Base-by-base conservation (phyloP, 345 rosid genomes). In the Camelina sativa region DNA sequence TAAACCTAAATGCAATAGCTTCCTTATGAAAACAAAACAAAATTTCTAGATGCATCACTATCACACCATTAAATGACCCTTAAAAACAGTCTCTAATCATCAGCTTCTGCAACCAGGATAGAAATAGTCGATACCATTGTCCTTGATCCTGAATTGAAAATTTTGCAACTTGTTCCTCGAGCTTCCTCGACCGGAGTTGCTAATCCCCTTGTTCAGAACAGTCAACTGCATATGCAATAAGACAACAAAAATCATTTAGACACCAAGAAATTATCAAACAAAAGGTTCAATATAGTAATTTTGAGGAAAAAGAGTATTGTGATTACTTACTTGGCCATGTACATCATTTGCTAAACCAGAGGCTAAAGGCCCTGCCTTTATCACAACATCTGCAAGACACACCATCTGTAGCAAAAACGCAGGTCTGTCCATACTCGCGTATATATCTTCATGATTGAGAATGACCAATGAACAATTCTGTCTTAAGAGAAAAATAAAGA, bases 311-410 rank as follows among this genome's bases (percentile, higher is more conserved):
- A 25, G 51, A 23, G 54, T 12, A 23, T 2, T 23, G 48, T 30
- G 60, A 74, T 17, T 9, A 9, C 41, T 53, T 81, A 92, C 97
- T 93, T 92, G 97, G 34, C 98, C 98, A 22, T 94, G 97, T 58
- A 94, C 96, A 76, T 91, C 97, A 80, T 85, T 80, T 15, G 97
- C 99, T 82, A 91, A 83, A 71, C 97, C 99, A 52, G 97, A 91
- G 60, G 90, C 91, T 74, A 95, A 81, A 80, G 97, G 97, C 74
- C 85, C 96, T 51, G 85, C 85, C 74, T 89, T 90, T 11, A 94
- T 81, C 77, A 92, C 80, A 73, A 94, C 71, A 83, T 90, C 93
- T 15, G 96, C 85, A 72, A 83, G 86, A 72, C 87, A 90, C 61
- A 87, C 88, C 88, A 85, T 84, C 66, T 86, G 86, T 52, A 88